Evolutionary conservation across 1,139 yeast genomes (phyloP), one percentile per base, ranked within the genome.

Genomic region (Taiozyma sp.): DNA sequence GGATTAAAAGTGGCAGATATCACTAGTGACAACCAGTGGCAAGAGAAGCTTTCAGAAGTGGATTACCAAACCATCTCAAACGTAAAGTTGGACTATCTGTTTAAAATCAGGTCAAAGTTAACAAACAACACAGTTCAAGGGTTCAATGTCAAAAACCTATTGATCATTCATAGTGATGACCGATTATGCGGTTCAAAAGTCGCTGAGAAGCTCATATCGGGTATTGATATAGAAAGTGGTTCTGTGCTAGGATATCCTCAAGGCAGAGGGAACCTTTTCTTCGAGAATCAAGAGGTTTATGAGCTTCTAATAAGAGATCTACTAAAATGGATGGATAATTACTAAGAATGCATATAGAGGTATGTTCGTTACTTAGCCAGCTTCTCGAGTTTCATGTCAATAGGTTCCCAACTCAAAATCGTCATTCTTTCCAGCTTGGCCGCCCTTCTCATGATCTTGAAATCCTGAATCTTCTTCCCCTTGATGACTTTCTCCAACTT

Each of bases 201-300:
- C 1, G 44, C 55, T 4, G 42, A 50, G 14, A 43, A 47, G 19
- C 50, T 58, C 27, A 19, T 44, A 29, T 45, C 54, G 23, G 51
- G 54, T 45, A 45, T 53, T 6, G 50, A 53, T 14, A 53, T 54
- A 9, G 55, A 55, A 27, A 47, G 50, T 22, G 50, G 52, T 2
- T 43, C 30, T 36, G 45, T 48, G 32, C 39, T 55, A 41, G 53
- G 48, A 16, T 57, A 55, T 40, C 50, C 52, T 44, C 46, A 54
- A 14, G 62, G 62, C 5, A 24, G 41, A 19, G 41, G 41, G 14
- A 38, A 38, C 24, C 24, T 56, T n/a, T 51, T 58, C 32, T 30
- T 59, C 7, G 64, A 60, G 46, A 48, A 49, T 7, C 54, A 57
- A 19, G 46, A 51, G n/a, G 44, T 57, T 8, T 59, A 51, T 41